phyloP scores from a whole-genome alignment of 1,284 basidiomycete genomes.

The Ustilago curta region DNA sequence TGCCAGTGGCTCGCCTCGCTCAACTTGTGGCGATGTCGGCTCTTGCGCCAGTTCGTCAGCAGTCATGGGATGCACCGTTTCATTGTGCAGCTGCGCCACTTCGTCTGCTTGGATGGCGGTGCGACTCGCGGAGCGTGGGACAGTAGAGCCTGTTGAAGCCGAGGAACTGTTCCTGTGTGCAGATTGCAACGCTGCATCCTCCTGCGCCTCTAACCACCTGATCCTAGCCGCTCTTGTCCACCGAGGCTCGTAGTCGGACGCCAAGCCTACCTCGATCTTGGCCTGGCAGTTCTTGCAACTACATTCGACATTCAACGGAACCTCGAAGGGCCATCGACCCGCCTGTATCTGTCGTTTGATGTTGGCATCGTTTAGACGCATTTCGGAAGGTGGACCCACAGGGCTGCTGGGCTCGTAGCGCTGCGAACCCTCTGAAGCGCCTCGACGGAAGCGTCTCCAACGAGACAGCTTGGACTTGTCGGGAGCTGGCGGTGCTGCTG shows the following conservation, averaged over 20 bases:
- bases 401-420: conserved; percentile 12
- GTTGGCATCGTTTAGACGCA: conserved; percentile 20
- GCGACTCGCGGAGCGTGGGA: conserved; percentile 24
- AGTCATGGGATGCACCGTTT: conserved; percentile 36
- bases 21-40: conserved; percentile 17
- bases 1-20: conserved; percentile 2
- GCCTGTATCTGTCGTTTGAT: conserved; percentile 32
- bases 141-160: not conserved
- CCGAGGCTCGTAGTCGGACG: conserved; percentile 31
- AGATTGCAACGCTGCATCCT: conserved; percentile 12
- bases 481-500: not conserved
- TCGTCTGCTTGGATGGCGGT: conserved; percentile 47
- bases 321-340: conserved; percentile 45
- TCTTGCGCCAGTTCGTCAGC: conserved; percentile 36
- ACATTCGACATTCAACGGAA: conserved; percentile 41
- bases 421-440: conserved; percentile 21
- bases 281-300: conserved; percentile 48
- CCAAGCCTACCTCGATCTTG: conserved; percentile 38
- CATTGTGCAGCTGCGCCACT: conserved; percentile 35
- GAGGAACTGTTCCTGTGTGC: not conserved
- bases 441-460: conserved; percentile 35
- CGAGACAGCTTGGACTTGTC: conserved; percentile 26
- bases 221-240: conserved; percentile 42
- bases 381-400: not conserved
- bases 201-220: conserved; percentile 38